Evolutionary conservation across 352 stramenopile genomes (phyloP).

Genomic region (Phytophthora gonapodyides): DNA sequence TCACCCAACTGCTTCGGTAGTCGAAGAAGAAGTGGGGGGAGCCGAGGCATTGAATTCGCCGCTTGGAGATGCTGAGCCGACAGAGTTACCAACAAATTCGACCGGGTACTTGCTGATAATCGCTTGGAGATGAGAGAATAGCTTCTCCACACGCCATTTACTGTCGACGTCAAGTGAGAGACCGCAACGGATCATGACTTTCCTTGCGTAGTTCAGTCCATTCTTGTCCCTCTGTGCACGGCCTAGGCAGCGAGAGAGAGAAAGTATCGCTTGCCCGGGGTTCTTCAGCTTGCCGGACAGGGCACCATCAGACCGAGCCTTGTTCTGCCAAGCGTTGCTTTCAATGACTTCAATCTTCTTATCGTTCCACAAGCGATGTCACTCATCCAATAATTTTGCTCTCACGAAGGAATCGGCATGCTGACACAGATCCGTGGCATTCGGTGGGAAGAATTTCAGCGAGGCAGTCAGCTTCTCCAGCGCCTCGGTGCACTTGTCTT

Average conservation of each 20-base stretch:
- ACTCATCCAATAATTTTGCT: background rate
- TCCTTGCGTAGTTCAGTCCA: conserved; percentile 31
- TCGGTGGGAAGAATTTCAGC: conserved; percentile 21
- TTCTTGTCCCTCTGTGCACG: conserved; percentile 19
- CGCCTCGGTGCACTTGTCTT: conserved; percentile 12
- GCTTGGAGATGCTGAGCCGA: no score
- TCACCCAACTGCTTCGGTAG: no score
- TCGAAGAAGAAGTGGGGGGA: no score
- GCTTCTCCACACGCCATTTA: no score
- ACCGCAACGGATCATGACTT: background rate
- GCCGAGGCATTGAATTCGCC: no score
- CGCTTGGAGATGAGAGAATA: no score
- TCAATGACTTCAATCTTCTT: conserved; percentile 1
- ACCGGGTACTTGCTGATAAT: no score
- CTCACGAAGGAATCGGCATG: background rate
- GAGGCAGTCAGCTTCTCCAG: conserved; percentile 7
- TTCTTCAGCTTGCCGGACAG: conserved; percentile 2
- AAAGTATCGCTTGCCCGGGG: conserved; percentile 16
- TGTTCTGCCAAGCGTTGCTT: background rate
- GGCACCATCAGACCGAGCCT: background rate
- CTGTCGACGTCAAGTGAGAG: no score
- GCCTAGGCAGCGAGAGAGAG: conserved; percentile 24
- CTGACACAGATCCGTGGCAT: conserved; percentile 32
- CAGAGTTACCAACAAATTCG: no score
- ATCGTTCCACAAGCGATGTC: background rate